Evolutionary conservation across 768 basidiomycete species (phyloP), one percentile per base, ranked within the genome.

Genomic region (Termitomyces sp.): DNA sequence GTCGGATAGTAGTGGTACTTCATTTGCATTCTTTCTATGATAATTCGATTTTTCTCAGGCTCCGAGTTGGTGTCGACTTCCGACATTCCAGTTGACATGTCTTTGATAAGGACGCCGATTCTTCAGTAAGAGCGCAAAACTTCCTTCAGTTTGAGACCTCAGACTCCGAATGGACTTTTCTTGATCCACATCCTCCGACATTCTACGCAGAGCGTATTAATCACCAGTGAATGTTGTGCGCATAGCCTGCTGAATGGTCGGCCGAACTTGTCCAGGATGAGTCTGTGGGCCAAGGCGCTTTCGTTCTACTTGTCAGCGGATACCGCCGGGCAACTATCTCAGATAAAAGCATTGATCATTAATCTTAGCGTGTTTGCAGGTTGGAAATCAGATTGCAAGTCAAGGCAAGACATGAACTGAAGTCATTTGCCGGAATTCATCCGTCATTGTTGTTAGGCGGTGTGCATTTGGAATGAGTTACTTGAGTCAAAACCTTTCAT

Each of bases 291-390:
- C 34, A 59, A 11, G 64, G 62, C 22, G 58, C 58, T 13, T 65
- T 65, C 24, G 58, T 44, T 20, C 45, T 55, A 1, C 62, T 65
- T 27, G 61, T 63, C 55, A 65, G 59, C 22, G 54, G n/a, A n/a
- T 20, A 11, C 41, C 41, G 41, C 41, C 41, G 41, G 41, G n/a
- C 41, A 42, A 3, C n/a, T 20, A 42, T 41, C 18, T 18, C 8
- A 42, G n/a, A n/a, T 3, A 11, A 42, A n/a, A n/a, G n/a, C n/a
- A 20, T 20, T 9, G n/a, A 42, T 42, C n/a, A n/a, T 42, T 8
- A n/a, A 42, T n/a, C 8, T 42, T n/a, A 20, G 41, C 8, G n/a
- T 27, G 4, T 18, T 41, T 18, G 7, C 39, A 41, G 18, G 39
- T 8, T 41, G 39, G 5, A 39, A 39, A 16, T 6, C 12, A 11